A percentile compares a stretch with the other conserved stretches of the same genome.
phyloP scores from a whole-genome alignment of 306 rosid genomes.

The Dalbergia oliveri region DNA sequence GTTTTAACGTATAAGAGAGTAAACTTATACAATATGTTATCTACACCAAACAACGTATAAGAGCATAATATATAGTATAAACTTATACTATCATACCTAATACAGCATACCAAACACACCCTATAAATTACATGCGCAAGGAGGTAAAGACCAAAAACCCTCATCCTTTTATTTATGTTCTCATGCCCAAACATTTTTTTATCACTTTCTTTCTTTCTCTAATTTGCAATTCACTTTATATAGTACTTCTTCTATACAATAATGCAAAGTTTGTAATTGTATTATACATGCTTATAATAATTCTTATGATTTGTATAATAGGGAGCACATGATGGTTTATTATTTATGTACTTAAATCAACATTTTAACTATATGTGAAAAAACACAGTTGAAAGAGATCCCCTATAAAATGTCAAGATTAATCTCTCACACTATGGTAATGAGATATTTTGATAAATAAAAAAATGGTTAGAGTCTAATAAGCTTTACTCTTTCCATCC shows the following conservation, averaged over 20 bases:
- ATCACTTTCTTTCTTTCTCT: background rate
- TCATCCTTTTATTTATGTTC: background rate
- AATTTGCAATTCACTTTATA: background rate
- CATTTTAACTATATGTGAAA: background rate
- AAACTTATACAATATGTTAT: too few species aligned
- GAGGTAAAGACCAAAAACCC: background rate
- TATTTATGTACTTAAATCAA: background rate
- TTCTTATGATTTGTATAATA: background rate
- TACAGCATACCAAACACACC: too few species aligned
- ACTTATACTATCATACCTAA: too few species aligned
- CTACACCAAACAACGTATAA: too few species aligned
- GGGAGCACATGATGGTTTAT: background rate
- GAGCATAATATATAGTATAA: too few species aligned
- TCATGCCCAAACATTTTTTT: background rate
- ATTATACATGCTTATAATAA: background rate
- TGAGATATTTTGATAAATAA: too few species aligned
- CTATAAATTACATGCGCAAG: background rate
- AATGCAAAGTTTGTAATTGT: background rate
- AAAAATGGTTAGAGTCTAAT: too few species aligned
- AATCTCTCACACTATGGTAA: too few species aligned
- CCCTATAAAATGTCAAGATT: too few species aligned
- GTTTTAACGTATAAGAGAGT: too few species aligned
- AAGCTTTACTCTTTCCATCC: too few species aligned
- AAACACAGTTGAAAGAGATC: too few species aligned
- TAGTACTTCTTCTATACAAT: background rate